phyloP scores from a whole-genome alignment of 2,329 filamentous ascomycete species.

The Neofusicoccum kwambonambiense region DNA sequence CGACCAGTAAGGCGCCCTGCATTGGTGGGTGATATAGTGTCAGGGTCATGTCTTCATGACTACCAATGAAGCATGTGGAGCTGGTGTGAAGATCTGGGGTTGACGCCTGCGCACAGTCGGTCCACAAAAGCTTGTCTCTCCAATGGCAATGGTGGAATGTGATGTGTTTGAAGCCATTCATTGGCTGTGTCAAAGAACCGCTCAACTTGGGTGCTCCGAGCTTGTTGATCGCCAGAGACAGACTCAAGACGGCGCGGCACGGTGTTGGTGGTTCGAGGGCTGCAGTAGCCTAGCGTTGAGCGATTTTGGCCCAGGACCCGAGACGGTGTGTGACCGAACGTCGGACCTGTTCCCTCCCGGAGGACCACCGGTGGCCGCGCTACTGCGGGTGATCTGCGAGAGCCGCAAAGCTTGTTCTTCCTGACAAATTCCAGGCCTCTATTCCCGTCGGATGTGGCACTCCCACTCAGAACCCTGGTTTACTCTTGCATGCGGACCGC shows the following conservation, averaged over 20 bases:
- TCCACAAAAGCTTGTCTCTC: background rate
- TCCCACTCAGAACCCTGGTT: background rate
- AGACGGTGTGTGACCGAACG: background rate
- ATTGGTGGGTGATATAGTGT: background rate
- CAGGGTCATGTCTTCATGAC: background rate
- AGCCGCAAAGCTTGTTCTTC: slow-evolving; percentile 4
- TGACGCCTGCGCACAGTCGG: background rate
- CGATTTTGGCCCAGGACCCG: background rate
- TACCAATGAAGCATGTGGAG: background rate
- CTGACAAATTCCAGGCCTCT: background rate
- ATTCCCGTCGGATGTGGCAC: background rate
- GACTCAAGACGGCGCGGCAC: background rate
- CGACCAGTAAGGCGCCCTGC: background rate
- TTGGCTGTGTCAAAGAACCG: background rate
- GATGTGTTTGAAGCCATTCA: background rate
- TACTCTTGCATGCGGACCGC: background rate
- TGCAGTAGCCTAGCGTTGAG: background rate
- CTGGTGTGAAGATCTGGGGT: background rate
- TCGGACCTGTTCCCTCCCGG: background rate
- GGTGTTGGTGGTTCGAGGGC: background rate
- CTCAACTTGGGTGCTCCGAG: background rate
- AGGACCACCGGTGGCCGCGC: background rate
- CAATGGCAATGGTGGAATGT: background rate
- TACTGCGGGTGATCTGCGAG: background rate
- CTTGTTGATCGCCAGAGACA: background rate